Base-by-base conservation (phyloP, 805 yeast genomes). In the Cyberlindnera suaveolens region DNA sequence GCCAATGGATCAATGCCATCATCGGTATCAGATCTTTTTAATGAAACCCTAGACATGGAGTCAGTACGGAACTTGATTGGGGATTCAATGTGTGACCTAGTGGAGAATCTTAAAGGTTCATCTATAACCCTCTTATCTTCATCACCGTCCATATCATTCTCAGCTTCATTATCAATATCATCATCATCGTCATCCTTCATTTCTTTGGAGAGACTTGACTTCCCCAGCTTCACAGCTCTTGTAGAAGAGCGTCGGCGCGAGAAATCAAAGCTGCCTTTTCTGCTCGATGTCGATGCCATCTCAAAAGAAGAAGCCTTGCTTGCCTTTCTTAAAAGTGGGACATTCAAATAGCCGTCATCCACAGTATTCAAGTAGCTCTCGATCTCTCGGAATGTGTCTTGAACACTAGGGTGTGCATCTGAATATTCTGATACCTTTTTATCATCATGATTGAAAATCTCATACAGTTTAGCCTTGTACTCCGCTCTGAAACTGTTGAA, bases 281-380 rank as follows among this genome's bases (percentile, higher is more conserved):
- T 11, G 4, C 44, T 43, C 29, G 40, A n/a, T 7, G 31, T 18
- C n/a, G 42, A 33, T 9, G 29, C 19, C 9, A 42, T 32, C 3
- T 26, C 29, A 7, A 37, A 4, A 5, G 41, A 38, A 0, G 51
- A 48, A 3, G 60, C 63, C 44, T 64, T 66, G 18, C 71, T 62
- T 2, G 77, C 69, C 43, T 74, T 73, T 56, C 73, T 71, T 52
- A 81, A 61, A 27, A 80, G 57, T 0, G 72, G 68, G 34, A 77
- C 51, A 60, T 82, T 85, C 58, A 80, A 60, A 50, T 72, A 72
- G 1, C 87, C 88, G 57, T 81, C 83, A 57, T 82, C 87, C 36
- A 79, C 72, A 7, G 80, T 74, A 45, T 73, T 74, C 56, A 81
- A 62, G 26, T 78, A 74, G 11, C 71, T 71, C 44, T 78, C 80